Evolutionary conservation across 23 red algal genomes (phyloP).

Genomic region (Chondrus crispus): DNA sequence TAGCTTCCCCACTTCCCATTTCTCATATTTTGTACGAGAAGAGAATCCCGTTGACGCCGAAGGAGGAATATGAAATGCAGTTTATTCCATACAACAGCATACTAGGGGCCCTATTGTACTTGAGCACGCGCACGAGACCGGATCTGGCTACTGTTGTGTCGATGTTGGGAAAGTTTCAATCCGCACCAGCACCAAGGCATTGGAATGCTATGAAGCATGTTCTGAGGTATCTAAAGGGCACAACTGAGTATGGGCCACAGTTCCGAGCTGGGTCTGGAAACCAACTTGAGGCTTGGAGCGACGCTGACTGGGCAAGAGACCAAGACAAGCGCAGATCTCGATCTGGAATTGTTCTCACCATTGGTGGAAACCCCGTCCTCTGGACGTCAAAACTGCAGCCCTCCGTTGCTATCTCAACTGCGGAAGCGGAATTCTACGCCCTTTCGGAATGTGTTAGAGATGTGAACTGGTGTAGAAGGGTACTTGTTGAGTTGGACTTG

Average conservation of each 20-base stretch:
- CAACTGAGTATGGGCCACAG: background rate
- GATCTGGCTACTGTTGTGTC: constrained; percentile 23
- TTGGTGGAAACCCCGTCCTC: background rate
- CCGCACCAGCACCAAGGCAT: background rate
- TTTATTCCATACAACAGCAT: background rate
- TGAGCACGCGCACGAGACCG: constrained; percentile 3
- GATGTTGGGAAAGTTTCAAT: constrained; percentile 6
- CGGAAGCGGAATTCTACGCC: constrained; percentile 6
- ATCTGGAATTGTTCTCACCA: background rate
- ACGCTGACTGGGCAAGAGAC: constrained; percentile 30
- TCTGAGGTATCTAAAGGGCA: constrained; percentile 4
- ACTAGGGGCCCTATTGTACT: background rate
- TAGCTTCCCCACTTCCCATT: background rate
- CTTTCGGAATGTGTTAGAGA: constrained; percentile 5
- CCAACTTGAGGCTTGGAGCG: background rate
- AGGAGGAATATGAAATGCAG: background rate
- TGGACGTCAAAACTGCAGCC: background rate
- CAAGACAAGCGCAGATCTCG: background rate
- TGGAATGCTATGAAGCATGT: constrained; percentile 13
- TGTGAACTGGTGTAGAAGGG: background rate
- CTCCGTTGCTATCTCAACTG: background rate
- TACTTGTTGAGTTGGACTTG: no score
- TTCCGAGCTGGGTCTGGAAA: background rate
- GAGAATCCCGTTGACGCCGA: background rate
- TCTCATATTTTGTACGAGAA: background rate